phyloP scores from a whole-genome alignment of 257 asterid genomes.

The Eucommia ulmoides region DNA sequence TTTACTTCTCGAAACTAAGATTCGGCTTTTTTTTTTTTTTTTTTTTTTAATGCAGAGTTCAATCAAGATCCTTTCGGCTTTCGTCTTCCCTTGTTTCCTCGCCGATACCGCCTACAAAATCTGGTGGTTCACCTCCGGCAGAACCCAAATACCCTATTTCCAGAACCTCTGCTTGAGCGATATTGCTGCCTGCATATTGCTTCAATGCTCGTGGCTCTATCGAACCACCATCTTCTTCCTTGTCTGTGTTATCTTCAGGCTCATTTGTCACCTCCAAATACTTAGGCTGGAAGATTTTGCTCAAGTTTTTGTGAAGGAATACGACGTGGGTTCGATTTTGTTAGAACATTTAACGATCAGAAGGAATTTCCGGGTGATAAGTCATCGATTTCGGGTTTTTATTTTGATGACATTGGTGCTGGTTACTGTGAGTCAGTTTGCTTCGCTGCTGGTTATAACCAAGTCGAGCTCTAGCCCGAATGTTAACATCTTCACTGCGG shows the following conservation, averaged over 20 bases:
- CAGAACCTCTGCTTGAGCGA: constrained; percentile 51
- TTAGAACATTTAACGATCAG: constrained; percentile 78
- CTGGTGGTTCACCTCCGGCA: constrained; percentile 92
- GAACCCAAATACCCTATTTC: constrained; percentile 66
- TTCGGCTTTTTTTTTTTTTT: too few relatives aligned
- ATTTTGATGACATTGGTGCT: constrained; percentile 50
- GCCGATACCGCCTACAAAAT: constrained; percentile 63
- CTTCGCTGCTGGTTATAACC: constrained; percentile 50
- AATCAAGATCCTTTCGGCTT: constrained; percentile 62
- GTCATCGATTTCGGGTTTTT: constrained; percentile 79
- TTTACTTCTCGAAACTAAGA: too few relatives aligned
- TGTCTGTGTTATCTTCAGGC: constrained; percentile 75
- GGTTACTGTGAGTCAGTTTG: constrained; percentile 73
- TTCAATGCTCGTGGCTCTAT: constrained; percentile 77
- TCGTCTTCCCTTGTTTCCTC: constrained; percentile 72
- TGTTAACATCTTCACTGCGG: constrained; percentile 47
- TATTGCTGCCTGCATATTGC: constrained; percentile 36
- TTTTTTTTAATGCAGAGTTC: constrained; percentile 51
- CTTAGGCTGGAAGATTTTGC: constrained; percentile 75
- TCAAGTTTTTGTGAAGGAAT: constrained; percentile 51
- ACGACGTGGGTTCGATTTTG: constrained; percentile 59
- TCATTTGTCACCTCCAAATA: constrained; percentile 65
- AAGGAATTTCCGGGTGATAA: constrained; percentile 64
- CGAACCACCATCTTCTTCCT: constrained; percentile 65
- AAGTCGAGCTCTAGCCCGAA: constrained; percentile 39